These are phyloP conservation scores for Delonix regia DNA, from an alignment of 306 rosid species.

Conservation along the genomic window DNA sequence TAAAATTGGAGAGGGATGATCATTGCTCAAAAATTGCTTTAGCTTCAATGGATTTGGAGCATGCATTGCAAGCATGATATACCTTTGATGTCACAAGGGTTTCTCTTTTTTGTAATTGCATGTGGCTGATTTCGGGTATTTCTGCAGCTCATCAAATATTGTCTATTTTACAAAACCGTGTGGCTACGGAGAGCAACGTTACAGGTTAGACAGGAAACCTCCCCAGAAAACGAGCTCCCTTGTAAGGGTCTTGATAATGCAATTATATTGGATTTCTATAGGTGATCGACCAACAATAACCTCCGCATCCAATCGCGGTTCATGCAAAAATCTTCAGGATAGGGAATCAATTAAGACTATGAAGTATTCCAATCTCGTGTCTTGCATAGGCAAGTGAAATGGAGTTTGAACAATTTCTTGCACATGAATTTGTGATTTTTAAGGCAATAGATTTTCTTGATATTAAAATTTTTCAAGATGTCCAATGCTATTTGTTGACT, in stretches of 20 bases:
- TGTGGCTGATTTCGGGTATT: slow-evolving; percentile 32
- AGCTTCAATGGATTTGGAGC: not conserved
- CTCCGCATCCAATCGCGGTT: slow-evolving; percentile 20
- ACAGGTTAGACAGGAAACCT: slow-evolving; percentile 38
- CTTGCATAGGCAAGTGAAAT: slow-evolving; percentile 52
- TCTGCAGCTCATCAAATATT: slow-evolving; percentile 78
- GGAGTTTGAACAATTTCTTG: slow-evolving; percentile 29
- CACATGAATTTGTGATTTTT: not conserved
- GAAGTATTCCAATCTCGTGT: slow-evolving; percentile 32
- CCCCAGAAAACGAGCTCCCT: slow-evolving; percentile 26
- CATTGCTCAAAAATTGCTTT: slow-evolving; percentile 9
- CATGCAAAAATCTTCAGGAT: slow-evolving; percentile 30
- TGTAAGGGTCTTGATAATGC: slow-evolving; percentile 34
- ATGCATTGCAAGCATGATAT: slow-evolving; percentile 1
- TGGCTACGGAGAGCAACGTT: slow-evolving; percentile 36
- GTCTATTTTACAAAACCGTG: slow-evolving; percentile 69
- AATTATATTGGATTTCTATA: slow-evolving; percentile 40
- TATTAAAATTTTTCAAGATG: slow-evolving; percentile 14
- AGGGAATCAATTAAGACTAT: slow-evolving; percentile 33
- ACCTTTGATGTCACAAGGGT: slow-evolving; percentile 12
- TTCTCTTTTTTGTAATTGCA: slow-evolving; percentile 5
- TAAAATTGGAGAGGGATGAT: slow-evolving; percentile 27
- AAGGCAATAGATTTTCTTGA: not conserved
- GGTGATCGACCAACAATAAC: slow-evolving; percentile 34
- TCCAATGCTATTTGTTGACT: slow-evolving; percentile 16